Base-by-base conservation (phyloP, 73 alveolate species). In the Paramecium tetraurelia region DNA sequence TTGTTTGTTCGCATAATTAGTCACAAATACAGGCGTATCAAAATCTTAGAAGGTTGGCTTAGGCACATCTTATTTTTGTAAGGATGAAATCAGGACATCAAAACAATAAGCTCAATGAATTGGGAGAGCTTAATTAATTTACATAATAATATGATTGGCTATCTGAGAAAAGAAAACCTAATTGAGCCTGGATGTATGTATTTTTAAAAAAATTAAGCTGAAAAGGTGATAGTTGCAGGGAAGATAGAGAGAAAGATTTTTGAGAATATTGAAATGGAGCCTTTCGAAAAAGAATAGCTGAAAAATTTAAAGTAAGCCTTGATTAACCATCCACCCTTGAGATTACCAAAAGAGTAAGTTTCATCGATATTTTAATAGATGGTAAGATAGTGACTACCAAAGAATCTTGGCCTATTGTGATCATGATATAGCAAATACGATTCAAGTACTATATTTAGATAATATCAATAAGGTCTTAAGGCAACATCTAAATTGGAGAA, bases 11-110 rank as follows among this genome's bases (percentile, higher is more conserved):
- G 88, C 93, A 57, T 96, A 95, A 98, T 99, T 97, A 7, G 99
- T 98, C 24, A 98, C 99, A 97, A 98, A 98, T 48, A 98, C 80
- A 4, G 99, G 93, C 14, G 92, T 93, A 75, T 95, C 94, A 76
- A 85, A 92, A 71, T 58, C 76, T 36, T 92, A 75, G 27, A 80
- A 86, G 10, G 96, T 92, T 12, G 86, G 57, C 7, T 72, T 31
- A 21, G 93, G 88, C n/a, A 80, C 29, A 12, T 85, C 94, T 24
- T 63, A 50, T 33, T 95, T 88, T 44, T 86, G 83, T 63, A 95
- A 93, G 10, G 77, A 71, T n/a, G 89, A 77, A 33, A 59, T 90
- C 22, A 96, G 75, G 8, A 96, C 95, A 84, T 96, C 94, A 87
- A 96, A 96, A 71, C 97, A 94, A 75, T 86, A 94, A 87, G 86